Evolutionary conservation across 176 grass and related monocot species (phyloP), one percentile per base, ranked within the genome.

Genomic region (Carex littledalei): DNA sequence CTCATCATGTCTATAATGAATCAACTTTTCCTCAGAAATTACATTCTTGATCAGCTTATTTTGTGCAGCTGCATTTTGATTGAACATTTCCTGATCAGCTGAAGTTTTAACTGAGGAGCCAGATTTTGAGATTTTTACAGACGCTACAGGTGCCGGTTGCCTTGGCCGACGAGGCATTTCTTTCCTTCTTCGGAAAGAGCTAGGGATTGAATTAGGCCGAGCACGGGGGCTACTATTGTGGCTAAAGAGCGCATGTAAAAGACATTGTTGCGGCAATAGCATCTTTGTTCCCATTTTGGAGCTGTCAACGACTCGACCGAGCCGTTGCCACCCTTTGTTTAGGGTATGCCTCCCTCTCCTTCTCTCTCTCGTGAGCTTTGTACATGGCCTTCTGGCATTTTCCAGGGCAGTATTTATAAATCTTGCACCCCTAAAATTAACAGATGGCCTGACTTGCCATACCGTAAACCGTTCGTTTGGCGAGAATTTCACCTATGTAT

Each of bases 111-210:
- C 2, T 55, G 74, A 78, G n/a, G 74, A 56, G 6, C 60, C 81
- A 17, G 60, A 64, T 83, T 83, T 83, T 45, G 81, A 83, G 62
- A 83, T 83, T 37, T 31, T 67, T 50, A 83, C 81, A 15, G 81
- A 14, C 1, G 15, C 12, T 54, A 83, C 43, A 45, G 81, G 81
- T 31, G 63, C 81, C 41, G 11, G 21, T 17, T 83, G 57, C 45
- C 62, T 83, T 31, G 39, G 60, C 43, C 14, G 62, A 18, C 5
- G 41, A 53, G 41, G 57, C 18, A 18, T 41, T 50, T 81, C 79
- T 50, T 63, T 52, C 81, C 59, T 66, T 52, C 41, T 81, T 64
- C 79, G 45, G 79, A 83, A 66, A 47, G 39, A 66, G 26, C 63
- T 83, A 56, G 49, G 74, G 74, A 78, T 83, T 52, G 55, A 45